Conservation (phyloP, 2,329 filamentous ascomycete genomes). For the Thermoascus crustaceus region DNA sequence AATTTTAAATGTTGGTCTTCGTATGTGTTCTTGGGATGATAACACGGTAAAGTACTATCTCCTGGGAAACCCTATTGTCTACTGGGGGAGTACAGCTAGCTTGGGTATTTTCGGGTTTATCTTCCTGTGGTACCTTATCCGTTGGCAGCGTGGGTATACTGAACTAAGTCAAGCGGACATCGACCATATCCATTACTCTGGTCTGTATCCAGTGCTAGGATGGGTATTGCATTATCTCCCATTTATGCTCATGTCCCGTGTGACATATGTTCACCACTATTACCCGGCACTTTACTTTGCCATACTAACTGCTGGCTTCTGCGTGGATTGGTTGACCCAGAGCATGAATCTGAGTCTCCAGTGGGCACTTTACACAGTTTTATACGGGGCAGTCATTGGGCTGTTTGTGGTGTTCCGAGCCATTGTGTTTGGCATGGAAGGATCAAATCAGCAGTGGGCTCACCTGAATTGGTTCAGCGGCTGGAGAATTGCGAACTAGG, state of each 20-base stretch:
- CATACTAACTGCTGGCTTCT: constrained; percentile 81
- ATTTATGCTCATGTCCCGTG: constrained; percentile 94
- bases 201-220: constrained; percentile 80
- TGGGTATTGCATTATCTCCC: constrained; percentile 97
- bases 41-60: constrained; percentile 96
- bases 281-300: constrained; percentile 98
- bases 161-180: constrained; percentile 75
- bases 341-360: constrained; percentile 57
- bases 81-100: constrained; percentile 84
- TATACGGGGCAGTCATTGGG: constrained; percentile 68
- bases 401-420: constrained; percentile 87
- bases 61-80: constrained; percentile 89
- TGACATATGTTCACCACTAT: constrained; percentile 99
- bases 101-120: constrained; percentile 65
- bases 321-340: constrained; percentile 72
- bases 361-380: constrained; percentile 59
- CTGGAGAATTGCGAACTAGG: constrained; percentile 70
- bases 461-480: constrained; percentile 90
- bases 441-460: constrained; percentile 70
- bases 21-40: constrained; percentile 99
- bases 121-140: constrained; percentile 74
- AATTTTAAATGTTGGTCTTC: constrained; percentile 83
- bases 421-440: constrained; percentile 94
- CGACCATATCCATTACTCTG: constrained; percentile 90
- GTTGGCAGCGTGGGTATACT: constrained; percentile 90